Evolutionary conservation across 305 asterid genomes (phyloP).

Genomic region (Caryopteris hybrid): DNA sequence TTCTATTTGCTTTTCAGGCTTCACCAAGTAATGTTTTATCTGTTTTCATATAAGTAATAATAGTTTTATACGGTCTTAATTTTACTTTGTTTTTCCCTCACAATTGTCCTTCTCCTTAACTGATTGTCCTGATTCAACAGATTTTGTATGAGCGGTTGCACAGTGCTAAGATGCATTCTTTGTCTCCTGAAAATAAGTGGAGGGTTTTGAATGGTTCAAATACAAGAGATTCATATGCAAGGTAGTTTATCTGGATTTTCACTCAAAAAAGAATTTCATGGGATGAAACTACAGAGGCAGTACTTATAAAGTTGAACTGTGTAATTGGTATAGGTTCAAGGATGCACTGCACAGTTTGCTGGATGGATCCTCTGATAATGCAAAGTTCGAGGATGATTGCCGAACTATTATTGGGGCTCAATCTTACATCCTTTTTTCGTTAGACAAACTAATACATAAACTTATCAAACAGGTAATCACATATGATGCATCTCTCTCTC

Average conservation of each 20-base stretch:
- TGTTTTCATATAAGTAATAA: not conserved
- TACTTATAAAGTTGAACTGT: conserved; percentile 18
- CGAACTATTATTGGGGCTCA: conserved; percentile 87
- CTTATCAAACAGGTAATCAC: conserved; percentile 73
- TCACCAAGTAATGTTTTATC: conserved; percentile 62
- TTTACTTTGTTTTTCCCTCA: not conserved
- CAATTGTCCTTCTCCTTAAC: not conserved
- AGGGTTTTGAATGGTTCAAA: conserved; percentile 45
- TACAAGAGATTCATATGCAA: conserved; percentile 53
- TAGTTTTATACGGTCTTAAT: not conserved
- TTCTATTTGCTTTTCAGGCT: conserved; percentile 90
- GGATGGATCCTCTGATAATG: conserved; percentile 82
- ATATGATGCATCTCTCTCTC: not conserved
- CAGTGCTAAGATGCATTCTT: conserved; percentile 63
- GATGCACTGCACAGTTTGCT: conserved; percentile 69
- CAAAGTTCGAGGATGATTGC: conserved; percentile 97
- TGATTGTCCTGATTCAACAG: conserved; percentile 28
- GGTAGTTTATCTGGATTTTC: conserved; percentile 35
- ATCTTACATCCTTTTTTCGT: conserved; percentile 79
- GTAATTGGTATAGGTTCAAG: conserved; percentile 48
- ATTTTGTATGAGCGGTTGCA: conserved; percentile 68
- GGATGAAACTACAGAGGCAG: not conserved
- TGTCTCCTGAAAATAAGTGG: conserved; percentile 69
- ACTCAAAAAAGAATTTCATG: no score
- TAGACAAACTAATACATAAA: conserved; percentile 89